A percentile compares a stretch with the other conserved stretches of the same genome.
Evolutionary conservation across 495 filamentous ascomycete genomes (phyloP).

Genomic region (Lasiosphaeriaceae sp.): DNA sequence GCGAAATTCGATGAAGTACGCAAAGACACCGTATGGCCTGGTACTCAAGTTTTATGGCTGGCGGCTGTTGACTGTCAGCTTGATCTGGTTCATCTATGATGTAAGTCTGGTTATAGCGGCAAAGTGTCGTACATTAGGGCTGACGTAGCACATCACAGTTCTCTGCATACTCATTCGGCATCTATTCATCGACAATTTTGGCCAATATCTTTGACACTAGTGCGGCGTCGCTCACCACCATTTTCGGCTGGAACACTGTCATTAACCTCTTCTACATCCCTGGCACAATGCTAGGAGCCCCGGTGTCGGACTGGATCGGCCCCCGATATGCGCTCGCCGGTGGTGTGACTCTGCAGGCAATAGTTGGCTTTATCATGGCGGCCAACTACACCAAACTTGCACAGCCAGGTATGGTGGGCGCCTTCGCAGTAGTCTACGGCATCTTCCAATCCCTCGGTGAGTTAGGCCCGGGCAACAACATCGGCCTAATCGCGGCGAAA

Average conservation of each 20-base stretch:
- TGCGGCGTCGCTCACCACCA: constrained; percentile 59
- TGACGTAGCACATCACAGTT: constrained; percentile 42
- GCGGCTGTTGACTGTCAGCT: constrained; percentile 61
- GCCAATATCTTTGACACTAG: constrained; percentile 54
- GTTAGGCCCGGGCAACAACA: constrained; percentile 86
- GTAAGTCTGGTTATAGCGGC: constrained; percentile 26
- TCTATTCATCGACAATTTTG: constrained; percentile 72
- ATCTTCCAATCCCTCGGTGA: constrained; percentile 84
- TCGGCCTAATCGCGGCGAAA: constrained; percentile 82
- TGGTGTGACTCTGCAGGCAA: constrained; percentile 63
- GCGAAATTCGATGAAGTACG: constrained; percentile 47
- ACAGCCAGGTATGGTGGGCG: constrained; percentile 60
- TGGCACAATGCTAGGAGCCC: constrained; percentile 71
- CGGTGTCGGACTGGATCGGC: constrained; percentile 69
- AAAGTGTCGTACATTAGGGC: neutral
- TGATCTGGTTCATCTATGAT: constrained; percentile 94
- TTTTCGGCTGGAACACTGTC: constrained; percentile 81
- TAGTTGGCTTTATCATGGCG: constrained; percentile 87
- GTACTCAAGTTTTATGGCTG: constrained; percentile 57
- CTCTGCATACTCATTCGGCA: constrained; percentile 71
- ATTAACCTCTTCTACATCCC: constrained; percentile 86
- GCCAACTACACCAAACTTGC: constrained; percentile 64
- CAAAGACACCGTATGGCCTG: constrained; percentile 53
- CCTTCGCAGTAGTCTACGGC: constrained; percentile 71
- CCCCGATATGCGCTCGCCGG: constrained; percentile 66